Base-by-base conservation (phyloP, 2,329 filamentous ascomycete species). In the Aspergillus candidus region DNA sequence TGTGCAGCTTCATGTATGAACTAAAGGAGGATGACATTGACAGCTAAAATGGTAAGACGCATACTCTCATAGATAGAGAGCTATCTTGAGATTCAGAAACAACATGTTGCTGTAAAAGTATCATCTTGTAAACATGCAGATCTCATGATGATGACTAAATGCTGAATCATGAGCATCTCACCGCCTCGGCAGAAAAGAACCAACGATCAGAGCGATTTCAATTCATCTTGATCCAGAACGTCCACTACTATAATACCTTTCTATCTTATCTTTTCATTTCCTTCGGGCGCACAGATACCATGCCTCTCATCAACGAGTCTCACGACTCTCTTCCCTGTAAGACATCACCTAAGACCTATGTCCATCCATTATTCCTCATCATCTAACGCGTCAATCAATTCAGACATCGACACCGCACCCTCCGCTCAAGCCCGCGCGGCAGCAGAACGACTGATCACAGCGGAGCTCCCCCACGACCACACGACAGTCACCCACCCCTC, bases 291-390 rank as follows among this genome's bases (percentile, higher is more conserved):
- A 41, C 18, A 33, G 27, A 43, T 50, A 70, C 61, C 51, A 86
- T 87, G 83, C 77, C 84, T 50, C 74, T 84, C 47, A 80, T 83
- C 50, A 78, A 78, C 51, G 78, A 80, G 63, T 77, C 83, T 49
- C 84, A 89, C 69, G 86, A 93, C 62, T 88, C 85, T 15, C 80
- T 94, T 15, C 86, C 87, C 38, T 91, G 86, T 89, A 78, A 54
- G 79, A 48, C n/a, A 15, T n/a, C n/a, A 35, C 11, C 17, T 4
- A 17, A n/a, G 27, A 35, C 14, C 15, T 18, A 32, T n/a, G 13
- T 40, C 11, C 29, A 32, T 18, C 18, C 6, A 18, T 18, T 6
- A 18, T 18, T 47, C 56, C 32, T 32, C 13, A 49, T n/a, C 11
- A 32, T 52, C 53, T 52, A 39, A 7, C 29, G 33, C 39, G 34